A percentile compares a stretch with the other conserved stretches of the same genome.
These are phyloP conservation scores for Cucumis variabilis DNA, from an alignment of 331 rosid genomes.

Conservation along the genomic window DNA sequence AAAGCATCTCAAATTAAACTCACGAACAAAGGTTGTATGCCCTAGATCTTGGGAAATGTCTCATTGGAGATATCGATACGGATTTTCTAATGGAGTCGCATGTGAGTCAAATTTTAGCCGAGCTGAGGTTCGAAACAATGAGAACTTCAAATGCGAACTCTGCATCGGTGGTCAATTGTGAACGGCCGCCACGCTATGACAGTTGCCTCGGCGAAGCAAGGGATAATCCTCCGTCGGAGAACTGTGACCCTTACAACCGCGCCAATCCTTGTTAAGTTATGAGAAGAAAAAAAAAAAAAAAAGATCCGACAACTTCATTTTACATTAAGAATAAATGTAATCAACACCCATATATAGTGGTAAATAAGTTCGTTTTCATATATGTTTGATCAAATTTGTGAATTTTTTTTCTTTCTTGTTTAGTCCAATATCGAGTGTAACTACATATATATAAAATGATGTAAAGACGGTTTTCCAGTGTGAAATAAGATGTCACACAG, in stretches of 20 bases:
- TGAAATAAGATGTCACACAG: too few species aligned
- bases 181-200: slow-evolving; percentile 14
- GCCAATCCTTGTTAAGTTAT: not conserved
- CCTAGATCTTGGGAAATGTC: not conserved
- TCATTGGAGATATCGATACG: not conserved
- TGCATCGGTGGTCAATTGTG: not conserved
- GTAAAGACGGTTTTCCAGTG: too few species aligned
- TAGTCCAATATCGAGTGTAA: not conserved
- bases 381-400: not conserved
- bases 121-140: not conserved
- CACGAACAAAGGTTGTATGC: not conserved
- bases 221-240: not conserved
- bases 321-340: not conserved
- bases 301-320: not conserved
- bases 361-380: not conserved
- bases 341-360: not conserved
- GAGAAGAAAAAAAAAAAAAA: too few species aligned
- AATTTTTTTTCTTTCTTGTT: not conserved
- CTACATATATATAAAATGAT: too few species aligned
- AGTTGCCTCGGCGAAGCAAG: slow-evolving; percentile 19
- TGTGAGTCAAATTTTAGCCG: not conserved
- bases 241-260: not conserved
- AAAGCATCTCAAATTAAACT: not conserved
- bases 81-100: slow-evolving; percentile 26
- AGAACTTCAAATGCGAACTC: not conserved